Conservation (phyloP, 352 stramenopile species). For the Globisporangium cystogenes region DNA sequence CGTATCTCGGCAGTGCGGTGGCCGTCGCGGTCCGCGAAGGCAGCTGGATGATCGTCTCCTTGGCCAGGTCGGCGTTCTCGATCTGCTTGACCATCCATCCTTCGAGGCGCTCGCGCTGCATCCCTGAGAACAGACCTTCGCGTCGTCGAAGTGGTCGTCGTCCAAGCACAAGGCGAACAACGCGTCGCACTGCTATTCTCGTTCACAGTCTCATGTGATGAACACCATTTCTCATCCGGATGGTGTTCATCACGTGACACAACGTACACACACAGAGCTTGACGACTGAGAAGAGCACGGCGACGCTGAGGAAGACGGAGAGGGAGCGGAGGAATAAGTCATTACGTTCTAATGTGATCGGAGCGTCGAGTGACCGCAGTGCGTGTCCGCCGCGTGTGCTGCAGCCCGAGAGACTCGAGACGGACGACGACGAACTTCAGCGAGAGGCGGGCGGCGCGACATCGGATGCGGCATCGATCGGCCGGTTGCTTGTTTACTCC, state of each 20-base stretch:
- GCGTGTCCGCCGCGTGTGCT: too few species aligned
- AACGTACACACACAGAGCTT: too few species aligned
- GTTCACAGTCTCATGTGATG: too few species aligned
- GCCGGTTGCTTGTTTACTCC: constrained; percentile 38
- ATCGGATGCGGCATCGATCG: background rate
- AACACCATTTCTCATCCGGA: background rate
- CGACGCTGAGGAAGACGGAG: background rate
- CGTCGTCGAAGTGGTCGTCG: background rate
- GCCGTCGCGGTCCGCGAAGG: constrained; percentile 11
- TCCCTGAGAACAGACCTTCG: too few species aligned
- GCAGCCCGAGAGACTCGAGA: too few species aligned
- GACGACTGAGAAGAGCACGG: too few species aligned
- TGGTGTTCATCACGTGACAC: background rate
- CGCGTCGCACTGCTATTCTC: too few species aligned
- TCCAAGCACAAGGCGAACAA: too few species aligned
- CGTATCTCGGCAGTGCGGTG: background rate
- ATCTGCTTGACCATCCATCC: constrained; percentile 79
- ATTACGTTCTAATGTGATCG: background rate
- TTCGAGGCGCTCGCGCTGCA: constrained; percentile 67
- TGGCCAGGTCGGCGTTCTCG: constrained; percentile 56
- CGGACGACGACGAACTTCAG: too few species aligned
- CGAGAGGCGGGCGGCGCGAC: too few species aligned
- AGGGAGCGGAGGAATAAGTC: background rate
- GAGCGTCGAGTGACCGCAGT: background rate
- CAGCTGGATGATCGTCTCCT: constrained; percentile 57